Evolutionary conservation across 805 yeast species (phyloP).

Genomic region (Aciculoconidium aculeatum): DNA sequence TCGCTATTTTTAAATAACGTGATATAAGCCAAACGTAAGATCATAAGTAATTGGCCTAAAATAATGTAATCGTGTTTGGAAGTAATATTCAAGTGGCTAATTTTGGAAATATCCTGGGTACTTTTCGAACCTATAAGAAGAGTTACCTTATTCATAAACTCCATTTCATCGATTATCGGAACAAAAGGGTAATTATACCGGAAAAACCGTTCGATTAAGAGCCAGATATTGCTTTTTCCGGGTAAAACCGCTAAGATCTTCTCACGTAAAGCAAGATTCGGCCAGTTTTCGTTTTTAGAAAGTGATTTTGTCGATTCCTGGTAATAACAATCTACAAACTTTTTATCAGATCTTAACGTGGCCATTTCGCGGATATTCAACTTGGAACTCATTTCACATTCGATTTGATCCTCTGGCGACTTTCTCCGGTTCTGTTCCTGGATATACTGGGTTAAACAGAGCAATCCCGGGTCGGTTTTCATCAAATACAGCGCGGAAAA

Average conservation of each 20-base stretch:
- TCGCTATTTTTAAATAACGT: conserved; percentile 20
- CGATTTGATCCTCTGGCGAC: no score
- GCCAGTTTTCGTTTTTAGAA: no score
- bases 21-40: conserved; percentile 29
- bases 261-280: no score
- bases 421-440: conserved; percentile 1
- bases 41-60: conserved; percentile 27
- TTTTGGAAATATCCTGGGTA: conserved; percentile 13
- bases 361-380: no score
- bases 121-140: conserved; percentile 12
- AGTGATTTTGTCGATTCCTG: conserved; percentile 6
- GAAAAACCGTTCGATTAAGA: conserved; percentile 14
- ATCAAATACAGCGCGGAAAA: conserved; percentile 7
- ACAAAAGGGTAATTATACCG: conserved; percentile 12
- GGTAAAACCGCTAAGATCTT: conserved; percentile 11
- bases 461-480: conserved; percentile 4
- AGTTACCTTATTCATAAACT: conserved; percentile 12
- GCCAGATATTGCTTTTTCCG: conserved; percentile 12
- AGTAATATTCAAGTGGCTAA: conserved; percentile 21
- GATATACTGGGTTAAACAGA: conserved; percentile 4
- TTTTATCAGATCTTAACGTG: no score
- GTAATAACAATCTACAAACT: no score
- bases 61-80: conserved; percentile 24
- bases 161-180: conserved; percentile 17
- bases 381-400: no score